These are phyloP conservation scores for Phyllosticta capitalensis DNA, from an alignment of 2,329 filamentous ascomycete genomes.

Conservation along the genomic window DNA sequence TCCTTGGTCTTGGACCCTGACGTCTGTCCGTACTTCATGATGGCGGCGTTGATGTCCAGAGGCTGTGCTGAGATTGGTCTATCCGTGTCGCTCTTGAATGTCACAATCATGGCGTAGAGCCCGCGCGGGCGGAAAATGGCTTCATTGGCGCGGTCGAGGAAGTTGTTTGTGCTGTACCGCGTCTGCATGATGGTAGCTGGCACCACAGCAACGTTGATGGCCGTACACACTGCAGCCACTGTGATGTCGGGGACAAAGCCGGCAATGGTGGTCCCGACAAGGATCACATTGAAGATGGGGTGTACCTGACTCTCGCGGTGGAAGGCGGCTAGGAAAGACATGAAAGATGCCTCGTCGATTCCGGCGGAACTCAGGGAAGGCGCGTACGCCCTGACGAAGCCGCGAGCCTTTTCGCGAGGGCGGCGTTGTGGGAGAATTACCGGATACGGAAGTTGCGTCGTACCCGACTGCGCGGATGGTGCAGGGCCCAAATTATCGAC, in stretches of 20 bases:
- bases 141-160: conserved; percentile 47
- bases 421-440: conserved; percentile 46
- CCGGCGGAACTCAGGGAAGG: conserved; percentile 38
- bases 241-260: conserved; percentile 32
- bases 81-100: conserved; percentile 37
- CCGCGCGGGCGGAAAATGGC: conserved; percentile 49
- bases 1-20: conserved; percentile 14
- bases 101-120: conserved; percentile 46
- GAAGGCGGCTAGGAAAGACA: conserved; percentile 41
- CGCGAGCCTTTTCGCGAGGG: conserved; percentile 38
- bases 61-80: conserved; percentile 30
- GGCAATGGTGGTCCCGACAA: conserved; percentile 25
- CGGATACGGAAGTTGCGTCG: conserved; percentile 20
- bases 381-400: conserved; percentile 46
- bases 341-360: conserved; percentile 40
- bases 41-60: conserved; percentile 29
- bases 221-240: conserved; percentile 35
- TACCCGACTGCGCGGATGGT: background rate
- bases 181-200: conserved; percentile 32
- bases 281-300: conserved; percentile 12
- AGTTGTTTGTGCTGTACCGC: conserved; percentile 39
- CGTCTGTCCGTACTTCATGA: conserved; percentile 23
- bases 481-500: background rate
- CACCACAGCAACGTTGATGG: conserved; percentile 34
- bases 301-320: conserved; percentile 30